phyloP scores from a whole-genome alignment of 495 filamentous ascomycete species.

The Sabuloglossum arenarium region DNA sequence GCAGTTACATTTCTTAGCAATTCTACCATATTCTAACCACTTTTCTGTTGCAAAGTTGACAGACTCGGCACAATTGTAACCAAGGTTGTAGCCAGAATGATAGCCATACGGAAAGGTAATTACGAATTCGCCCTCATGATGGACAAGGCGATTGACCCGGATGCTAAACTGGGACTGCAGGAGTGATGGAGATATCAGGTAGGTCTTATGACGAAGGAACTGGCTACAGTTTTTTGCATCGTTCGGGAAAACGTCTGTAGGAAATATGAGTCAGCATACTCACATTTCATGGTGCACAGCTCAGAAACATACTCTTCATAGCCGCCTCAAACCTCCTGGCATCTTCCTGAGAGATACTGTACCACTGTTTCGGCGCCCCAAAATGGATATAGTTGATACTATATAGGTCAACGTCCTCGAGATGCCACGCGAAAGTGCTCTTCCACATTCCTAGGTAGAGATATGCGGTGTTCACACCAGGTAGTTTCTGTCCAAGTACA shows the following conservation, averaged over 20 bases:
- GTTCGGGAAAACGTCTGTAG: conserved; percentile 57
- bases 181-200: conserved; percentile 82
- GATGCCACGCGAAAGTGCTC: conserved; percentile 95
- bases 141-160: conserved; percentile 87
- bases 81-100: conserved; percentile 93
- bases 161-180: conserved; percentile 77
- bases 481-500: conserved; percentile 83
- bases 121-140: conserved; percentile 93
- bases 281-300: conserved; percentile 1
- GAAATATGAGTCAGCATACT: background rate
- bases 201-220: conserved; percentile 93
- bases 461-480: conserved; percentile 97
- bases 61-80: conserved; percentile 97
- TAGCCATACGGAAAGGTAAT: conserved; percentile 98
- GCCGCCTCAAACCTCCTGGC: conserved; percentile 84
- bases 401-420: conserved; percentile 96
- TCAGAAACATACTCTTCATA: conserved; percentile 48
- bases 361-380: conserved; percentile 97
- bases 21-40: conserved; percentile 85
- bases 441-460: conserved; percentile 99
- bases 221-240: conserved; percentile 96
- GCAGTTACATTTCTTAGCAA: conserved; percentile 95
- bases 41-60: conserved; percentile 94
- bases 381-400: conserved; percentile 99
- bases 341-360: conserved; percentile 93